These are phyloP conservation scores for Chytriomyces hyalinus DNA, from an alignment of 192 early-diverging fungal species.

Conservation along the genomic window DNA sequence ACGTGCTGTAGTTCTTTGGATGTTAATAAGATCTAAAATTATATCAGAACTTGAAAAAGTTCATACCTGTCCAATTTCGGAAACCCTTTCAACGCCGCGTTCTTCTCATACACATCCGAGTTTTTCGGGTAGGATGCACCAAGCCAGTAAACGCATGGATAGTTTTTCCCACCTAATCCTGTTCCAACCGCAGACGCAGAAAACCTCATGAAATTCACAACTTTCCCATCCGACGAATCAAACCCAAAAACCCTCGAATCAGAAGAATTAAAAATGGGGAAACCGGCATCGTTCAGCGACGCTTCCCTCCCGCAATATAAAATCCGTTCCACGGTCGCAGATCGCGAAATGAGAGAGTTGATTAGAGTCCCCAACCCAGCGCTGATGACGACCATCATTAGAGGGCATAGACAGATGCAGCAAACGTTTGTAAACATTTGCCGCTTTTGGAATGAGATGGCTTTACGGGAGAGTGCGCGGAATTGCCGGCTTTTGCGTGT, in stretches of 20 bases:
- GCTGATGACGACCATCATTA: conserved; percentile 73
- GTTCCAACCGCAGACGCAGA: not conserved
- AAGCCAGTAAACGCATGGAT: conserved; percentile 53
- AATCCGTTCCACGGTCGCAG: conserved; percentile 45
- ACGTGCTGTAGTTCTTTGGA: conserved; percentile 28
- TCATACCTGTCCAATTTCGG: conserved; percentile 17
- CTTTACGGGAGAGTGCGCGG: conserved; percentile 38
- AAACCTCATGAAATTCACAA: conserved; percentile 2
- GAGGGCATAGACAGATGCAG: conserved; percentile 58
- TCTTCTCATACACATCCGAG: conserved; percentile 27
- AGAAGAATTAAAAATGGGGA: conserved; percentile 42
- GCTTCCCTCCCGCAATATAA: conserved; percentile 47
- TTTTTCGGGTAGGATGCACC: conserved; percentile 43
- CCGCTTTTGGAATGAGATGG: conserved; percentile 22
- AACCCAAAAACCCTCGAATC: conserved; percentile 18
- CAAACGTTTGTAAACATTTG: conserved; percentile 35
- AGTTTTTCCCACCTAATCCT: not conserved
- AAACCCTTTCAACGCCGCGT: conserved; percentile 17
- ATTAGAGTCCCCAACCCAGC: conserved; percentile 60
- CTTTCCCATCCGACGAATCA: conserved; percentile 14
- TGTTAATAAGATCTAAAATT: not conserved
- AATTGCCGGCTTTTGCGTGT: conserved; percentile 35
- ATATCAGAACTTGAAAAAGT: not conserved
- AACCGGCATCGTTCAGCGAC: conserved; percentile 36
- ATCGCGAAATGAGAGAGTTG: conserved; percentile 55